Base-by-base conservation (phyloP, 345 rosid species). In the Aethionema arabicum region DNA sequence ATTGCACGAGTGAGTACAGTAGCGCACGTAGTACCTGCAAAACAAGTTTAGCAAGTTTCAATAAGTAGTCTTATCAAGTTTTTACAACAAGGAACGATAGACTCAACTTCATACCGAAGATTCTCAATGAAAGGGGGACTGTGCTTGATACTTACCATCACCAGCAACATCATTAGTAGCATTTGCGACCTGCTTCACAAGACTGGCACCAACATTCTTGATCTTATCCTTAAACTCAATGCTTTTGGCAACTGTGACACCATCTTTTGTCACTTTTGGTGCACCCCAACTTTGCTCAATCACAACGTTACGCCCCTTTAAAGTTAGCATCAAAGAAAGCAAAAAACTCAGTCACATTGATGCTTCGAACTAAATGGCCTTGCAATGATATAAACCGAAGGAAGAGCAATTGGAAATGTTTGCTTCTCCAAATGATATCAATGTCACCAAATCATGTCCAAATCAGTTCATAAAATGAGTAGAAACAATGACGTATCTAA, bases 151-250 rank as follows among this genome's bases (percentile, higher is more conserved):
- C 78, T 56, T 73, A 93, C 99, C 99, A 79, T 93, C 99, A 35
- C 99, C 97, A 5, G 97, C 97, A 8, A 71, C 90, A 65, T 90
- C 99, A 66, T 93, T 93, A 38, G 99, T 93, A 29, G 99, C 99
- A 69, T 93, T 93, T 32, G 99, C 99, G 58, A 93, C 99, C 78
- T 93, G 99, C 70, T 93, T 93, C 16, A 93, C 99, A 36, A 93
- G 99, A 77, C 99, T 93, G 21, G 99, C 99, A 74, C 99, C 99
- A 47, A 93, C 72, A 44, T 93, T 93, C 80, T 85, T 93, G 3
- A 87, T 78, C 69, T 78, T 85, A 35, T 93, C 95, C 51, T 85
- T 82, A 72, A 93, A 93, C 60, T 90, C 99, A 68, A 93, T 83
- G 70, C 99, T 90, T 67, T 93, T 93, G 11, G 99, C 99, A 45